Evolutionary conservation across 129 eudicot species (phyloP), one percentile per base, ranked within the genome.

Genomic region (Pseudognaphalium luteoalbum): DNA sequence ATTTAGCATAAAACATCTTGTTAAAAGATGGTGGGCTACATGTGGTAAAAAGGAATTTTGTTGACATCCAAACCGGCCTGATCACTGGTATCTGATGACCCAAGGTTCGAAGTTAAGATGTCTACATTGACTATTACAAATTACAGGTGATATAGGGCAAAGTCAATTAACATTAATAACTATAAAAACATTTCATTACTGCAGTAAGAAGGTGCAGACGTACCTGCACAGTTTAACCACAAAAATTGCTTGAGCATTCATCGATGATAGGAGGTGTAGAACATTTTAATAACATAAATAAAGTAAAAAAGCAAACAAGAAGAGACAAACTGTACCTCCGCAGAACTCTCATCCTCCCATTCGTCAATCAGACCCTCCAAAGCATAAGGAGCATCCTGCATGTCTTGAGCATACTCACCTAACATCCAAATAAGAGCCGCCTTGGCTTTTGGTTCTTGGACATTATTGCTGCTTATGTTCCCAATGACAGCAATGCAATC

Each of bases 381-480:
- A 47, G 88, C 83, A 77, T 91, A 94, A 50, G 99, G 99, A 85
- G 93, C 96, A 84, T 94, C 99, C 63, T 86, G 91, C 99, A 94
- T 91, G 72, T 91, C 99, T 72, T 91, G 93, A 76, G 97, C 96
- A 84, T 94, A 94, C 82, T 94, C 97, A 57, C 98, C 98, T 66
- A 94, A 80, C 97, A 94, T 94, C 98, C 98, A 94, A 66, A 94
- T 91, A 69, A 94, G 96, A 81, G 98, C 96, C 11, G 99, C 93
- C 83, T 91, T 94, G 79, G 99, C 99, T 83, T 94, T 94, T 4
- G 99, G 97, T 80, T 94, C 99, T 81, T 94, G 96, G 57, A 94
- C 88, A 76, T 89, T 94, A 52, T 86, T 91, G 86, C 99, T 91
- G 85, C 99, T 89, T 76, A 94, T 94, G 85, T 87, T 94, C 75